Evolutionary conservation across 2,329 filamentous ascomycete species (phyloP).

Genomic region (Colletotrichum paranaense): DNA sequence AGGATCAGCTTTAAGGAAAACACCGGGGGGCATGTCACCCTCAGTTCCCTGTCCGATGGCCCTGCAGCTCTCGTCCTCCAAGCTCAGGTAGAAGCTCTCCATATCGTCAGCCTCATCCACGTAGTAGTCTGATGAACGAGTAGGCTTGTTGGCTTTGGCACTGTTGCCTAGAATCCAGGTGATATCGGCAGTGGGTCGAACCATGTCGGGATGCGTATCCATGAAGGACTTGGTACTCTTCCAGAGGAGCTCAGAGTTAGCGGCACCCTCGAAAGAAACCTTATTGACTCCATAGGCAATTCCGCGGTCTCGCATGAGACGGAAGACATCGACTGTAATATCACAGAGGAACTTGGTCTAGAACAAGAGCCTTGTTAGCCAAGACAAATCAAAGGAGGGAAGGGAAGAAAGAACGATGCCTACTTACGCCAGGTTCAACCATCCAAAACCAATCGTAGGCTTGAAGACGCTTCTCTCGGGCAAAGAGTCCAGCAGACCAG

Average conservation of each 20-base stretch:
- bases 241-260: constrained; percentile 57
- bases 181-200: constrained; percentile 60
- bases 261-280: constrained; percentile 57
- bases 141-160: constrained; percentile 12
- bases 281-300: constrained; percentile 79
- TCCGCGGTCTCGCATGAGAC: constrained; percentile 85
- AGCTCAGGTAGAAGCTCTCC: not conserved
- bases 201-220: constrained; percentile 53
- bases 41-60: constrained; percentile 15
- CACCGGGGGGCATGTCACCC: constrained; percentile 38
- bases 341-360: constrained; percentile 66
- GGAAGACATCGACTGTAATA: constrained; percentile 87
- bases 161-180: constrained; percentile 56
- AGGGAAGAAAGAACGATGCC: not conserved
- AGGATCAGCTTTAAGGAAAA: constrained; percentile 17
- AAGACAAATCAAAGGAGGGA: not conserved
- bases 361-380: constrained; percentile 24
- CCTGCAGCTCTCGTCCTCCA: not conserved
- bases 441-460: constrained; percentile 71
- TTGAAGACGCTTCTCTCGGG: constrained; percentile 77
- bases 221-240: constrained; percentile 58
- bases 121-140: constrained; percentile 29
- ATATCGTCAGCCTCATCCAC: not conserved
- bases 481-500: constrained; percentile 88
- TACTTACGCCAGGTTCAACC: constrained; percentile 68